Conservation (phyloP, 305 asterid species). For the Solanum hybrid region DNA sequence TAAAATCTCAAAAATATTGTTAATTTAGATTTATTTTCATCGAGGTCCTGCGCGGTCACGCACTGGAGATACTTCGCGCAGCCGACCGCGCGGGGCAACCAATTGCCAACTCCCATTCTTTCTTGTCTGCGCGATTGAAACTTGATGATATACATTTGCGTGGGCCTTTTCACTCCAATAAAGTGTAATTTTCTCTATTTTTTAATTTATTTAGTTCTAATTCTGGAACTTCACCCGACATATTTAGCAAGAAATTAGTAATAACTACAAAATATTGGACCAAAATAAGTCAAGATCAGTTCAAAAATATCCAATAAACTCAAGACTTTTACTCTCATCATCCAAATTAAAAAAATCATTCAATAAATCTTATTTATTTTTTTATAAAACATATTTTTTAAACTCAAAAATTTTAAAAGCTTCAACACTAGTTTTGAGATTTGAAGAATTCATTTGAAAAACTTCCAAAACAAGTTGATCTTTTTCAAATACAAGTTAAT, state of each 20-base stretch:
- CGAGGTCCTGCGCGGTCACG: neutral
- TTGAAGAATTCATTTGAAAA: neutral
- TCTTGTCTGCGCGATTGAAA: neutral
- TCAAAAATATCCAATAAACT: neutral
- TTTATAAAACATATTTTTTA: neutral
- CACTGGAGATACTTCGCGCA: neutral
- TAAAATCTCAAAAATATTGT: neutral
- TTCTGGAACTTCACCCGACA: neutral
- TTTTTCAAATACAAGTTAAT: neutral
- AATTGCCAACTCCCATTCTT: neutral
- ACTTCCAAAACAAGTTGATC: neutral
- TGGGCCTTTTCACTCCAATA: neutral
- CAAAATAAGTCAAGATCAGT: no score
- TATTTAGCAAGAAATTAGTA: neutral
- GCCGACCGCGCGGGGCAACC: neutral
- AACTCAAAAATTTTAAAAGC: neutral
- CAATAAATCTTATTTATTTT: neutral
- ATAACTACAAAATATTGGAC: neutral
- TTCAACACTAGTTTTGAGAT: neutral
- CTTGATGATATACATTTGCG: neutral
- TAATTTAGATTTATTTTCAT: neutral
- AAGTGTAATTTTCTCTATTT: neutral
- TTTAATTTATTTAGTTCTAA: neutral
- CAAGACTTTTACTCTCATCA: neutral
- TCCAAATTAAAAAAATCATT: neutral